Percentiles rank a stretch among this genome's conserved stretches.
Conservation (phyloP, 75 land plant species). For the Azolla pinnata region DNA sequence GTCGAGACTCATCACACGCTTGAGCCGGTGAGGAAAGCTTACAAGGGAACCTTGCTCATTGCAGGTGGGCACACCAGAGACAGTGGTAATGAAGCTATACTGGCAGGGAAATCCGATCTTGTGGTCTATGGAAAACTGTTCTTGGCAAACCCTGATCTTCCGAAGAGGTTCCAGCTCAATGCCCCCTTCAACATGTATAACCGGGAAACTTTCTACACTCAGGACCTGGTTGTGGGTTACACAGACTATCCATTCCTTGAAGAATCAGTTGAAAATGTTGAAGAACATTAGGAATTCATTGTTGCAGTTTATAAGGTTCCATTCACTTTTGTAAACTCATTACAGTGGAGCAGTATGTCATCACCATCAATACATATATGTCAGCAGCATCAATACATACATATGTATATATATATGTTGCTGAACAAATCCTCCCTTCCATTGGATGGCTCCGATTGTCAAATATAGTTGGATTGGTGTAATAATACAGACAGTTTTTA, state of each 20-base stretch:
- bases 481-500: too few relatives aligned
- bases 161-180: constrained; percentile 49
- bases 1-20: constrained; percentile 22
- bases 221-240: constrained; percentile 57
- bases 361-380: too few relatives aligned
- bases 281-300: too few relatives aligned
- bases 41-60: constrained; percentile 41
- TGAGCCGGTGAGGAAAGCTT: constrained; percentile 51
- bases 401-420: too few relatives aligned
- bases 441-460: too few relatives aligned
- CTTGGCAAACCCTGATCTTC: constrained; percentile 68
- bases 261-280: not conserved
- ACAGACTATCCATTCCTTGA: constrained; percentile 67
- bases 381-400: too few relatives aligned
- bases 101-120: constrained; percentile 36
- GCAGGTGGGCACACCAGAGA: constrained; percentile 59
- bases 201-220: constrained; percentile 46
- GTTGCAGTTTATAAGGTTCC: too few relatives aligned
- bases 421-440: too few relatives aligned
- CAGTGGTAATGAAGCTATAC: constrained; percentile 47
- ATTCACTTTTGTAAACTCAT: too few relatives aligned
- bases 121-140: constrained; percentile 53
- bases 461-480: too few relatives aligned
- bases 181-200: constrained; percentile 54
- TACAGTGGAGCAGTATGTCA: too few relatives aligned